These are phyloP conservation scores for Ogataea allantospora DNA, from an alignment of 805 yeast species.

Conservation along the genomic window DNA sequence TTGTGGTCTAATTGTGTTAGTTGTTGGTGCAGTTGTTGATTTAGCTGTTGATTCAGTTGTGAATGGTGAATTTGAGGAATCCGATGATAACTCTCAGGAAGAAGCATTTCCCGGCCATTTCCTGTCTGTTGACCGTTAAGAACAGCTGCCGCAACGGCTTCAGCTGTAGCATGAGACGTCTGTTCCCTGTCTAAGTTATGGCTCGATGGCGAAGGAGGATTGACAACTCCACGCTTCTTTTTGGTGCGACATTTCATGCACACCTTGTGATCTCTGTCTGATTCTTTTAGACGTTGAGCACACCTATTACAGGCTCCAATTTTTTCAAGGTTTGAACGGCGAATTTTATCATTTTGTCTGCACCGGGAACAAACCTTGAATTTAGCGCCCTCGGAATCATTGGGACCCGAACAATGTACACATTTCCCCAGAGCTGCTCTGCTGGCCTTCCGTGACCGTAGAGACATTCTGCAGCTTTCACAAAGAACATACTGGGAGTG, in stretches of 20 bases:
- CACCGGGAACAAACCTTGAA: slow-evolving; percentile 68
- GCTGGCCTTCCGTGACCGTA: slow-evolving; percentile 54
- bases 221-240: slow-evolving; percentile 40
- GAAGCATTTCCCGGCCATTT: slow-evolving; percentile 14
- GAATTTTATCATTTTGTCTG: slow-evolving; percentile 56
- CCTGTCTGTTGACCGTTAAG: slow-evolving; percentile 16
- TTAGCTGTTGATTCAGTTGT: slow-evolving; percentile 32
- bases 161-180: slow-evolving; percentile 11
- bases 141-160: slow-evolving; percentile 22
- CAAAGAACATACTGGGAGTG: slow-evolving; percentile 56
- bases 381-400: slow-evolving; percentile 41
- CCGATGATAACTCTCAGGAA: slow-evolving; percentile 14
- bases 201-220: not conserved
- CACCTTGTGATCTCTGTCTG: slow-evolving; percentile 55
- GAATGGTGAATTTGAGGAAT: slow-evolving; percentile 28
- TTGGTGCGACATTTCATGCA: slow-evolving; percentile 53
- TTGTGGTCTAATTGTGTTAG: slow-evolving; percentile 12
- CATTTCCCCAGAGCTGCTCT: slow-evolving; percentile 64
- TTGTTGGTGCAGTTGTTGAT: slow-evolving; percentile 27
- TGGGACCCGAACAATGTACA: slow-evolving; percentile 66
- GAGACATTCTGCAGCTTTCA: slow-evolving; percentile 54
- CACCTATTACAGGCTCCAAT: slow-evolving; percentile 64
- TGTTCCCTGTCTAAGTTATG: not conserved
- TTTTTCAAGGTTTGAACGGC: slow-evolving; percentile 55
- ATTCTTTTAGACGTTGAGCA: slow-evolving; percentile 45